Evolutionary conservation across 768 basidiomycete species (phyloP), one percentile per base, ranked within the genome.

Genomic region (Lactarius pseudohatsudake): DNA sequence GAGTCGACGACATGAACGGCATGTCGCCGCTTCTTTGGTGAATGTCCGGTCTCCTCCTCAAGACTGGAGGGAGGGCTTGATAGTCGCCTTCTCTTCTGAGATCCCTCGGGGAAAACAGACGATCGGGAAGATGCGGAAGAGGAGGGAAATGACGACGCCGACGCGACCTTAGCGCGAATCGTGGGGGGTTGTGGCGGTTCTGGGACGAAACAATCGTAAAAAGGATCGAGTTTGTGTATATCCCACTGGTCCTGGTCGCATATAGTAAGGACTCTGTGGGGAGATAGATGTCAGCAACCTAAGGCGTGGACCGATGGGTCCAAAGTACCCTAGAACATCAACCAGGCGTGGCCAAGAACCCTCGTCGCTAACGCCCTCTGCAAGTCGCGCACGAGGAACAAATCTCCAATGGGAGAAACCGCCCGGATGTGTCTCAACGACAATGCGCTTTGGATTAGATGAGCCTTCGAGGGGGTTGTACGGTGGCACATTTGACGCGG

Each of bases 191-290:
- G 61, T 1, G 76, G 76, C 0, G 64, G 64, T 3, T 65, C 57
- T 8, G 68, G 81, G 10, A 91, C 85, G 64, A 78, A 75, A 72
- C 91, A 93, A 28, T 84, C 82, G 70, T 92, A 92, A n/a, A 76
- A 75, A 3, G 88, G 85, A 72, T 93, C 91, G 9, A 93, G 81
- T 73, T 92, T 92, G 77, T 92, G 88, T 34, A 92, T 86, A 67
- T 93, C 91, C 91, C 91, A 93, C 74, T 92, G 90, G 41, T 92
- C 89, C 73, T 89, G 88, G 22, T 84, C 82, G 72, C 83, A 83
- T 65, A 82, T 74, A 61, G 83, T 75, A 1, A 75, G 73, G 75
- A 83, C 77, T 11, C 87, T 88, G 68, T 30, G 45, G 66, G 63
- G 64, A 41, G 7, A 57, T 26, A 53, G 22, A 41, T 32, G 43